Evolutionary conservation across 306 rosid genomes (phyloP), one percentile per base, ranked within the genome.

Genomic region (Trichosanthes cucumerina): DNA sequence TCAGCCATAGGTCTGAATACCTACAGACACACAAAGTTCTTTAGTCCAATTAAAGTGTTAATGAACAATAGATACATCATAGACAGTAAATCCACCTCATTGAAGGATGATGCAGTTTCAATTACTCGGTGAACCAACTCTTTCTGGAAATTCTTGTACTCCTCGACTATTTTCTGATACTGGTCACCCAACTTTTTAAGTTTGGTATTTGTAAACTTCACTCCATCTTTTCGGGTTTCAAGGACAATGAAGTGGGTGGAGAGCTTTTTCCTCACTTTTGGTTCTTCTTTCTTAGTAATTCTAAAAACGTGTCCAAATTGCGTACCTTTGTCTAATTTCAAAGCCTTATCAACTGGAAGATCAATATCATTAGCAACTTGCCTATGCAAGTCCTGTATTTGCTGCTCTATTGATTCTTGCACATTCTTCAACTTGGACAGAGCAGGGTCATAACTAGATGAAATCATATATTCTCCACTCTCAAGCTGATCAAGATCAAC

Each of bases 261-360:
- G 77, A 95, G 97, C 88, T 92, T 91, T 82, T 92, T 95, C 87
- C 99, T 87, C 84, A 92, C 85, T 90, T 95, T 95, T 56, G 97
- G 99, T 84, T 95, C 99, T 84, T 95, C 97, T 88, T 92, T 92
- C 89, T 95, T 91, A 60, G 99, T 95, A 84, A 92, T 95, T 90
- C 99, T 86, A 66, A 95, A 95, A 71, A 91, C 99, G 58, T 95
- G 97, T 62, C 99, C 99, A 84, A 89, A 95, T 82, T 95, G 99
- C 33, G 97, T 89, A 70, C 93, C 92, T 80, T 91, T 95, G 66
- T 95, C 97, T 76, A 95, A 84, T 85, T 95, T 95, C 68, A 92
- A 80, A 68, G 97, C 89, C 88, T 92, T 95, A 57, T 95, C 99
- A 16, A 92, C 74, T 21, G 89, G 82, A 21, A 95, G 96, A 84